A percentile compares a stretch with the other conserved stretches of the same genome.
Conservation (phyloP, 108 stramenopile genomes). For the Pseudonitzschia multiseries region DNA sequence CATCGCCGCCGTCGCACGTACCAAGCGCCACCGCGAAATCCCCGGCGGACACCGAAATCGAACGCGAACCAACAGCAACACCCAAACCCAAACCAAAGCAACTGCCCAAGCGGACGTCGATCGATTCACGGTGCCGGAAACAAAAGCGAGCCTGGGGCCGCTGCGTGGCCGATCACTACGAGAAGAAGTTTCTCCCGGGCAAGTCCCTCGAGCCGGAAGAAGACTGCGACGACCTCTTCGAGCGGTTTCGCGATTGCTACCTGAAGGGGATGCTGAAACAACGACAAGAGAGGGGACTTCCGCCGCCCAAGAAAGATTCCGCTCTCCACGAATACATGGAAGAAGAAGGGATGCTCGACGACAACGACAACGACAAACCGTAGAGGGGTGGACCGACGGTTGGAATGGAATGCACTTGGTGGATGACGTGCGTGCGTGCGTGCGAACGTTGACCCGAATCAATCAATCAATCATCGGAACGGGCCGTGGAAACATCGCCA, state of each 20-base stretch:
- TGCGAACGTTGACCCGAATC: too few relatives aligned
- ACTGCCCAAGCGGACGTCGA: background rate
- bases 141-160: conserved; percentile 42
- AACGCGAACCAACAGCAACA: too few relatives aligned
- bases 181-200: conserved; percentile 38
- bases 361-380: background rate
- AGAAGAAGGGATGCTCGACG: conserved; percentile 31
- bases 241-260: conserved; percentile 44
- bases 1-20: background rate
- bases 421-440: too few relatives aligned
- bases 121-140: conserved; percentile 51
- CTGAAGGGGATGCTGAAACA: conserved; percentile 46
- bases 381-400: too few relatives aligned
- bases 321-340: conserved; percentile 36
- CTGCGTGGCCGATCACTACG: conserved; percentile 38
- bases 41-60: background rate
- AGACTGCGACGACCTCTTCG: conserved; percentile 57
- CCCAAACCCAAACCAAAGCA: background rate
- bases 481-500: too few relatives aligned
- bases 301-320: conserved; percentile 36
- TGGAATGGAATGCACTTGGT: too few relatives aligned
- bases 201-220: conserved; percentile 37
- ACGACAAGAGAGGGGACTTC: conserved; percentile 30
- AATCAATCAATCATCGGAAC: too few relatives aligned
- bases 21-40: background rate